phyloP scores from a whole-genome alignment of 352 stramenopile species.

The Thalassiosira livingstoniorum region DNA sequence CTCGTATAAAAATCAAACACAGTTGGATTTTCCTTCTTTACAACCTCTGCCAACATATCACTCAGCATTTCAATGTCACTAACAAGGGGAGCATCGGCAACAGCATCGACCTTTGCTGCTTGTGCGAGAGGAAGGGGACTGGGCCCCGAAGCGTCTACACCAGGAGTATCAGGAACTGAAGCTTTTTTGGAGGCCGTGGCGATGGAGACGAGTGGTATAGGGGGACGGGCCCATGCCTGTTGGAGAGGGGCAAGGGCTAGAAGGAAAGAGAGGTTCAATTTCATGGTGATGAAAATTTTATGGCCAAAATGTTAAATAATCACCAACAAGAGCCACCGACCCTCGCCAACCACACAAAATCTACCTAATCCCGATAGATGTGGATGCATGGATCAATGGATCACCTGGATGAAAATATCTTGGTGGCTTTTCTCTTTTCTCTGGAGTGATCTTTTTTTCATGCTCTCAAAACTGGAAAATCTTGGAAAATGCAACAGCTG shows the following conservation, averaged over 20 bases:
- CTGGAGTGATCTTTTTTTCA: too few relatives aligned
- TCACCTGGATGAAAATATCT: too few relatives aligned
- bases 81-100: constrained; percentile 52
- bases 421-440: too few relatives aligned
- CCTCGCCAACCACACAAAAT: too few relatives aligned
- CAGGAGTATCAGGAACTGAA: not conserved
- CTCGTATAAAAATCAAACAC: constrained; percentile 73
- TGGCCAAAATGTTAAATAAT: too few relatives aligned
- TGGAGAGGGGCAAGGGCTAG: not conserved
- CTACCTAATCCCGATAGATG: too few relatives aligned
- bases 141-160: not conserved
- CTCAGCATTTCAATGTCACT: constrained; percentile 78
- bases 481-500: too few relatives aligned
- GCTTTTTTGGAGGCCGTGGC: not conserved
- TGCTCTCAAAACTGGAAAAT: too few relatives aligned
- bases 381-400: too few relatives aligned
- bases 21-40: constrained; percentile 67
- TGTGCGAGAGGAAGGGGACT: constrained; percentile 12
- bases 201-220: not conserved
- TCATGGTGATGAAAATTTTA: constrained; percentile 33
- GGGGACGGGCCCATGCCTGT: not conserved
- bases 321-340: too few relatives aligned
- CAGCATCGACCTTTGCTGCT: constrained; percentile 18
- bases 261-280: constrained; percentile 41
- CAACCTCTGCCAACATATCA: constrained; percentile 73